phyloP scores from a whole-genome alignment of 2,329 filamentous ascomycete species.

The Fusarium secorum region DNA sequence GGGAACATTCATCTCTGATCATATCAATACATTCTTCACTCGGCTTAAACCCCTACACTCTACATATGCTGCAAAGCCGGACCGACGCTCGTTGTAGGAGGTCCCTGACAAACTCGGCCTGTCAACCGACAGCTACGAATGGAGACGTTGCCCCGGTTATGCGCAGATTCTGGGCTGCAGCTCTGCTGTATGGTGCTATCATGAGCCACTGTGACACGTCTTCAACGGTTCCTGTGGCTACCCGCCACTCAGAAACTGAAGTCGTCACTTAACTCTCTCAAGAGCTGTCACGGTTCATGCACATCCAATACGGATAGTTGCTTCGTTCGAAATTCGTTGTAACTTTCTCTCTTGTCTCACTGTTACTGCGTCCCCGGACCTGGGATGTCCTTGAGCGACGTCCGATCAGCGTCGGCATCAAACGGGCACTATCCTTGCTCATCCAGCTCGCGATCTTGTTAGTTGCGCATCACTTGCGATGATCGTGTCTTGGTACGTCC shows the following conservation, averaged over 20 bases:
- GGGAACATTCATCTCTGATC: not conserved
- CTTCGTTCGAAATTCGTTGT: constrained; percentile 14
- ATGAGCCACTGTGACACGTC: constrained; percentile 32
- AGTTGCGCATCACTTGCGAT: constrained; percentile 12
- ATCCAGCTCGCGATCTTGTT: constrained; percentile 18
- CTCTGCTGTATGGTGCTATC: constrained; percentile 19
- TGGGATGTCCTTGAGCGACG: constrained; percentile 17
- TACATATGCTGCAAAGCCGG: not conserved
- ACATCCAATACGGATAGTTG: constrained; percentile 32
- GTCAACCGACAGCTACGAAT: constrained; percentile 12
- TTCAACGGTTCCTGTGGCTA: constrained; percentile 37
- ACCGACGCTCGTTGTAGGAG: not conserved
- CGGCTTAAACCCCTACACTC: not conserved
- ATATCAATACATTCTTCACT: not conserved
- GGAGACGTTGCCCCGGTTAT: constrained; percentile 22
- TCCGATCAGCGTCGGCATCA: constrained; percentile 26
- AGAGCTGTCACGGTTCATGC: constrained; percentile 31
- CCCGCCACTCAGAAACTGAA: constrained; percentile 21
- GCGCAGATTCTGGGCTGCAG: constrained; percentile 26
- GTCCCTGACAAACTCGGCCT: not conserved
- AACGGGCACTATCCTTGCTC: constrained; percentile 13
- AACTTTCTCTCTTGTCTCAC: constrained; percentile 20
- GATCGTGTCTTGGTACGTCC: constrained; percentile 15
- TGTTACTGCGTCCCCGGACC: constrained; percentile 17
- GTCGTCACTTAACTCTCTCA: constrained; percentile 16